Evolutionary conservation across 108 stramenopile species (phyloP).

Genomic region (Chaetoceros tenuissimus): DNA sequence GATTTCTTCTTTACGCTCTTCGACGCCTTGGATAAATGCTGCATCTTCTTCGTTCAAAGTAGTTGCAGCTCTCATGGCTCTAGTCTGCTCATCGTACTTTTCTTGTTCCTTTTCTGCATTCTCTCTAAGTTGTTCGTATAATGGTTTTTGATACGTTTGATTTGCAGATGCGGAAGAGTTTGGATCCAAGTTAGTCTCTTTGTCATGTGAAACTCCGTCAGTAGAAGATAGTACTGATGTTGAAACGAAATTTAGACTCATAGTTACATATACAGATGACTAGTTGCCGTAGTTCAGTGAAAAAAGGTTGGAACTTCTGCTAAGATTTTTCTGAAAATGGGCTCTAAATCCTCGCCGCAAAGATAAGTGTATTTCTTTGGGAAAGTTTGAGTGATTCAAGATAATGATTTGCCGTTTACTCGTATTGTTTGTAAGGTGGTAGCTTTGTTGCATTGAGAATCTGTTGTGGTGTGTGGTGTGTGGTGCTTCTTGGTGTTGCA

Average conservation of each 20-base stretch:
- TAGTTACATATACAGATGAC: constrained; percentile 8
- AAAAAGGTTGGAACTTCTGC: too few species aligned
- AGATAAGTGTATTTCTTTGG: too few species aligned
- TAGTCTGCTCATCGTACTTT: constrained; percentile 50
- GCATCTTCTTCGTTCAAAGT: constrained; percentile 76
- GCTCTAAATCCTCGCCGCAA: too few species aligned
- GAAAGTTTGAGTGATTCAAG: too few species aligned
- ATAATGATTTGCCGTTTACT: too few species aligned
- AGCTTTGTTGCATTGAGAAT: too few species aligned
- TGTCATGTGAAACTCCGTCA: constrained; percentile 65
- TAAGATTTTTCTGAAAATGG: too few species aligned
- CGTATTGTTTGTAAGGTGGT: too few species aligned
- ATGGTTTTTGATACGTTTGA: constrained; percentile 43
- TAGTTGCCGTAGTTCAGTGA: too few species aligned
- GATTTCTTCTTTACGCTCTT: not conserved
- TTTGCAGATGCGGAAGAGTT: constrained; percentile 4
- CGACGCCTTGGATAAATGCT: constrained; percentile 16
- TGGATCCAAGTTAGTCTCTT: constrained; percentile 57
- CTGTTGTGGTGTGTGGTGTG: too few species aligned
- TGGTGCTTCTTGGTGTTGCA: too few species aligned
- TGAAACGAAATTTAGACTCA: constrained; percentile 82
- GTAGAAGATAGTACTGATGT: constrained; percentile 74
- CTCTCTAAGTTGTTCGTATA: constrained; percentile 78
- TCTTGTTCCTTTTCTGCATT: constrained; percentile 70
- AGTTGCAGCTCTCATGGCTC: constrained; percentile 47